Base-by-base conservation (phyloP, 176 grass and related monocot species). In the Pontederia crassipes region DNA sequence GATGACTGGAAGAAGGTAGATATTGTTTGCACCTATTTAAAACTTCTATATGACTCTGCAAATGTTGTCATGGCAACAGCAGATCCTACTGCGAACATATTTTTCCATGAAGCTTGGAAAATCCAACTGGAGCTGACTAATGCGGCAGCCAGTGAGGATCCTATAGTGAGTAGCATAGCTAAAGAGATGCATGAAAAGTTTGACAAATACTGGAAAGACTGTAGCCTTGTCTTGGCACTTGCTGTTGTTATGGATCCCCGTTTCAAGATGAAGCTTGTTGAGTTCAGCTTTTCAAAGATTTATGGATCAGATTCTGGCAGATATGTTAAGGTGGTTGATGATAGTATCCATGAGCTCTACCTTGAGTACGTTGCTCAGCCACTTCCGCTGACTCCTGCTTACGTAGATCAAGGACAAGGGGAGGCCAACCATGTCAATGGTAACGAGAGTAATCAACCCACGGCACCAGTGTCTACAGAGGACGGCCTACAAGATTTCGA, bases 1-100 rank as follows among this genome's bases (percentile, higher is more conserved):
- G 62, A 65, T 51, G 62, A 65, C 62, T 65, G 62, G 62, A 65
- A 65, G 62, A 50, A 50, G 17, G 62, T 65, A 17, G 62, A 65
- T 17, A 24, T 65, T 50, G 62, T 52, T 65, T 65, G 62, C 48
- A 65, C 62, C 9, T 65, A 51, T n/a, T 48, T 65, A 10, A 65
- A 52, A 28, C 18, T 65, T 65, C 28, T 65, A 52, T 65, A 65
- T 65, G 62, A 65, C 14, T 65, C 62, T 65, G 62, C 62, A 51
- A 65, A 65, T 24, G 9, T 4, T 14, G 20, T 65, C 46, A 52
- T 65, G 48, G 47, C 1, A 20, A 65, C 48, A 28, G 11, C 17
- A 8, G 62, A 52, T 17, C 62, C 18, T 4, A 65, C 62, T 29
- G 48, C 62, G 14, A 65, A 51, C 28, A 65, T 65, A 28, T 65